phyloP scores from a whole-genome alignment of 2,329 filamentous ascomycete genomes.

The Apiospora koreana region DNA sequence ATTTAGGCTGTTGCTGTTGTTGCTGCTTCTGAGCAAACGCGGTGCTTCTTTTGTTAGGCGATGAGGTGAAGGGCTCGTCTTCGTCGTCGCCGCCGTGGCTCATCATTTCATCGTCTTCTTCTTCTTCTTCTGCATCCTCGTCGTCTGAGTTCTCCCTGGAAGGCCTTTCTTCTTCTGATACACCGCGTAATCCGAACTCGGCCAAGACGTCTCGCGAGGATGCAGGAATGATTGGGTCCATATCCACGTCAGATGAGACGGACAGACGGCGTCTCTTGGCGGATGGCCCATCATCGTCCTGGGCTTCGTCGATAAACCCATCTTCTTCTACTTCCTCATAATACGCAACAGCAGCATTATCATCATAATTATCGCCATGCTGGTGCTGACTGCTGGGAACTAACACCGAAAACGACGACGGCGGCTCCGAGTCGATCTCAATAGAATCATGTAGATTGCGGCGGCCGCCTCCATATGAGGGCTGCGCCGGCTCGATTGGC shows the following conservation, averaged over 20 bases:
- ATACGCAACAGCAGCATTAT: neutral
- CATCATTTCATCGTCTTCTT: neutral
- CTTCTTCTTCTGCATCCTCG: neutral
- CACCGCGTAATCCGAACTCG: neutral
- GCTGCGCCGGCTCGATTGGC: conserved; percentile 21
- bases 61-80: neutral
- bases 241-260: conserved; percentile 24
- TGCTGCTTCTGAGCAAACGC: neutral
- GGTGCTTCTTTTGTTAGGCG: neutral
- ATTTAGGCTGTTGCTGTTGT: conserved; percentile 27
- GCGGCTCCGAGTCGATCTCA: conserved; percentile 12
- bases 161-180: neutral
- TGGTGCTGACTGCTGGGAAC: neutral
- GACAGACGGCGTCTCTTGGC: conserved; percentile 41
- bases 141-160: neutral
- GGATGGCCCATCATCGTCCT: conserved; percentile 17
- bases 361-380: neutral
- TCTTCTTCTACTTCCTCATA: neutral
- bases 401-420: conserved; percentile 1
- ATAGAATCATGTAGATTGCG: conserved; percentile 11
- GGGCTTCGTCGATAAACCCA: conserved; percentile 5
- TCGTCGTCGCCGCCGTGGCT: conserved; percentile 9
- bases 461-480: neutral
- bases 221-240: neutral
- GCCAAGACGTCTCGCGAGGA: neutral